These are phyloP conservation scores for Suhomyces atakaporum DNA, from an alignment of 1,139 yeast species.

Conservation along the genomic window DNA sequence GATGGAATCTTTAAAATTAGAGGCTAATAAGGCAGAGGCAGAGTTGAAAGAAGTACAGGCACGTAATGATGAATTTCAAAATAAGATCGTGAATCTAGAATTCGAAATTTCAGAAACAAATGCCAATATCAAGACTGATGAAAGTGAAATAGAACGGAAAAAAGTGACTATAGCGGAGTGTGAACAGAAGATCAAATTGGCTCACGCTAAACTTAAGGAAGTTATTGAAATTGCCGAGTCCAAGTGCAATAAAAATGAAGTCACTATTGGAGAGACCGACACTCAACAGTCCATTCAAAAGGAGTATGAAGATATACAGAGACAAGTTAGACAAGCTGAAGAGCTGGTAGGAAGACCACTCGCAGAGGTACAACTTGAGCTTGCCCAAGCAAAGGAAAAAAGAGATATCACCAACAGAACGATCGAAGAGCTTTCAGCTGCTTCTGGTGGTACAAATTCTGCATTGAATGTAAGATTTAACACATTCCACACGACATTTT, in stretches of 20 bases:
- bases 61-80: slow-evolving; percentile 9
- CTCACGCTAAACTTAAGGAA: slow-evolving; percentile 23
- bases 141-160: slow-evolving; percentile 16
- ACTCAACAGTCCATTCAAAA: slow-evolving; percentile 38
- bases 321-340: slow-evolving; percentile 42
- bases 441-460: slow-evolving; percentile 27
- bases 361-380: slow-evolving; percentile 41
- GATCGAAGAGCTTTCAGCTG: slow-evolving; percentile 25
- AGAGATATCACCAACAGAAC: slow-evolving; percentile 33
- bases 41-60: slow-evolving; percentile 9
- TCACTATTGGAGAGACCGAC: slow-evolving; percentile 32
- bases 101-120: slow-evolving; percentile 18
- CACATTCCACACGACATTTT: slow-evolving; percentile 50
- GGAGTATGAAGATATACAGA: slow-evolving; percentile 35
- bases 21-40: slow-evolving; percentile 14
- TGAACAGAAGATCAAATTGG: slow-evolving; percentile 18
- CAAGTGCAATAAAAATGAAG: slow-evolving; percentile 34
- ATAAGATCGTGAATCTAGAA: slow-evolving; percentile 12
- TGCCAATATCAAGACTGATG: slow-evolving; percentile 16
- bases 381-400: slow-evolving; percentile 25
- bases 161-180: slow-evolving; percentile 15
- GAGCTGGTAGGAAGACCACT: slow-evolving; percentile 34
- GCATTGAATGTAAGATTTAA: slow-evolving; percentile 51
- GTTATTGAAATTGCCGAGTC: slow-evolving; percentile 31
- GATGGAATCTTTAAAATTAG: slow-evolving; percentile 11